Evolutionary conservation across 2,329 filamentous ascomycete species (phyloP), one percentile per base, ranked within the genome.

Genomic region (Fusarium secorum): DNA sequence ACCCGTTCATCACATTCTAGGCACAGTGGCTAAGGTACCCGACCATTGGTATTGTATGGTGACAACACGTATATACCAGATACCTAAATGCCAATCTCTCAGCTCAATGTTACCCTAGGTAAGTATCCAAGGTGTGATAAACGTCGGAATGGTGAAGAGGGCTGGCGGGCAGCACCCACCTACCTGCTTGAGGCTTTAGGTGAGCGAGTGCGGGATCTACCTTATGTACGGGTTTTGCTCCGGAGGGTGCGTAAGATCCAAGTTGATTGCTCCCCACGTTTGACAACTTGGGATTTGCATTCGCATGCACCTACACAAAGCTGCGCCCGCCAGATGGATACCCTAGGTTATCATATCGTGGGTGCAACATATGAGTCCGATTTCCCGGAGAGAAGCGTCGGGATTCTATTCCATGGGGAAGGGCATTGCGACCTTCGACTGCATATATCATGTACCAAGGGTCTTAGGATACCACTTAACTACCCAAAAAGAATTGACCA

Each of bases 401-500:
- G 38, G 22, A 51, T 60, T 35, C 41, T 44, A 32, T 24, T 41
- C 44, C 60, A 66, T 24, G 22, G 42, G 49, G 38, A 32, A 49
- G 36, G 46, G 52, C 18, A 38, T 46, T 26, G 18, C 20, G 53
- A 39, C 38, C 38, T 42, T 42, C 11, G 22, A 24, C 39, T 58
- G 51, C 36, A 45, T 38, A 46, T 46, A 54, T 53, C 18, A 70
- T 70, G 56, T 55, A 62, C 42, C 33, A 59, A 70, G 49, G 68
- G 53, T 68, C 58, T 46, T 35, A 17, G 33, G 51, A 49, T 44
- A 28, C 48, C 32, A n/a, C 38, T 17, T 36, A 35, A 35, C 48
- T 14, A 26, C 20, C 20, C 26, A 30, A 48, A 24, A 48, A 20
- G 22, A 28, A 39, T 32, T 33, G 56, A 26, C 56, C n/a, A 64